A percentile compares a stretch with the other conserved stretches of the same genome.
Conservation (phyloP, 73 alveolate species). For the Diophrys sp. region DNA sequence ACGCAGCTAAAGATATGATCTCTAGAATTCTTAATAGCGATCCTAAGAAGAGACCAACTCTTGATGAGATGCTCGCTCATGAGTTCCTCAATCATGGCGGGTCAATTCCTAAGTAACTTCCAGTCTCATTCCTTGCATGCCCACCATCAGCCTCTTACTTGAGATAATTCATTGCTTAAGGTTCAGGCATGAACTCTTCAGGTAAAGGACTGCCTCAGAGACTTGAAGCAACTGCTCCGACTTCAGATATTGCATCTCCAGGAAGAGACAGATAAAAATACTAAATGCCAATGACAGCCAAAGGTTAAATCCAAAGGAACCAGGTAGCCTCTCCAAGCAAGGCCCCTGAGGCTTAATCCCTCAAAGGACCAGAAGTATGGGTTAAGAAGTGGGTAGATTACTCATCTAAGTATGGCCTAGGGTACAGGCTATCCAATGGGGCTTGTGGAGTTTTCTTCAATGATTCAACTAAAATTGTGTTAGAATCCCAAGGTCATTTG, state of each 20-base stretch:
- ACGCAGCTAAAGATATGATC: conserved; percentile 83
- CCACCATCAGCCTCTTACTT: conserved; percentile 85
- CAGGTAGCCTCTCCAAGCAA: background rate
- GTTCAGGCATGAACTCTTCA: background rate
- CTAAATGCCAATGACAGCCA: conserved; percentile 6
- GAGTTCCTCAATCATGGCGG: conserved; percentile 84
- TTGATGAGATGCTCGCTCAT: conserved; percentile 87
- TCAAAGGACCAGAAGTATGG: conserved; percentile 72
- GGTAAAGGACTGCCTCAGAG: background rate
- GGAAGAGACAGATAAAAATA: background rate
- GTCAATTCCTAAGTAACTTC: conserved; percentile 86
- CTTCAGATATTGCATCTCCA: background rate
- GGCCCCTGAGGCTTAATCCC: conserved; percentile 1
- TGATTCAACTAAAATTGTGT: conserved; percentile 80
- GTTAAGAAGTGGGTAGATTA: conserved; percentile 92
- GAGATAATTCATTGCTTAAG: conserved; percentile 51
- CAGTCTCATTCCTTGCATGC: conserved; percentile 86
- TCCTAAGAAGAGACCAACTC: conserved; percentile 90
- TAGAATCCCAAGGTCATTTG: conserved; percentile 68
- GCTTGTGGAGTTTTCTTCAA: conserved; percentile 84
- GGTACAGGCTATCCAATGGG: conserved; percentile 79
- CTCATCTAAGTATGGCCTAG: conserved; percentile 87
- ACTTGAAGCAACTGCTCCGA: conserved; percentile 4
- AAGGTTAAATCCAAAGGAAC: background rate
- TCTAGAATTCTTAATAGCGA: conserved; percentile 75